phyloP scores from a whole-genome alignment of 257 asterid species.

The Pogostemon cablin region DNA sequence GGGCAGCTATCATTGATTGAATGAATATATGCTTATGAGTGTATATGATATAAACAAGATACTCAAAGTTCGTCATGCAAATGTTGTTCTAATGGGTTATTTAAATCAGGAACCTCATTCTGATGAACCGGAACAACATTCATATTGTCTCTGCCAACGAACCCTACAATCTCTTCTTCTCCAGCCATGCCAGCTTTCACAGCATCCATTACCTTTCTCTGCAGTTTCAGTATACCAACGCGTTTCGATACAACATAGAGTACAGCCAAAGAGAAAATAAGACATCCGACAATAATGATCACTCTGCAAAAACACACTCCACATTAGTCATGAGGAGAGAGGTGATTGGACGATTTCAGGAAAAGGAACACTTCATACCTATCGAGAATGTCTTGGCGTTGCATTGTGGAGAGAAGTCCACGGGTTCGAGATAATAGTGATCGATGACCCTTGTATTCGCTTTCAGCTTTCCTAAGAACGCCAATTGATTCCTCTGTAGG shows the following conservation, averaged over 20 bases:
- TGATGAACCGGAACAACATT: slow-evolving; percentile 49
- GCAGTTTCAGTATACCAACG: slow-evolving; percentile 81
- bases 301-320: slow-evolving; percentile 55
- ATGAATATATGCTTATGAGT: slow-evolving; percentile 17
- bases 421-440: slow-evolving; percentile 79
- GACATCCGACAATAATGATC: slow-evolving; percentile 66
- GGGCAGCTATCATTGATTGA: neutral
- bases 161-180: slow-evolving; percentile 46
- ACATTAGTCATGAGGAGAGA: slow-evolving; percentile 19
- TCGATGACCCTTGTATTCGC: slow-evolving; percentile 91
- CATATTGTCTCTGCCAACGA: slow-evolving; percentile 43
- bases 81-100: slow-evolving; percentile 56
- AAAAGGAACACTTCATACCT: slow-evolving; percentile 43
- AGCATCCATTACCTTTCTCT: slow-evolving; percentile 68
- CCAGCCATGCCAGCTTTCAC: slow-evolving; percentile 75
- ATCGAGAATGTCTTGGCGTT: slow-evolving; percentile 86
- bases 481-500: slow-evolving; percentile 84
- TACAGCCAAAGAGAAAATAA: slow-evolving; percentile 79
- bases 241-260: slow-evolving; percentile 94
- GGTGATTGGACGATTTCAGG: neutral
- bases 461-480: slow-evolving; percentile 79
- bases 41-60: neutral
- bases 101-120: slow-evolving; percentile 45
- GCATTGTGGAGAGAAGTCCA: slow-evolving; percentile 89
- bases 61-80: slow-evolving; percentile 85